Evolutionary conservation across 179 eudicot species (phyloP).

Genomic region (Spinacia oleracea): DNA sequence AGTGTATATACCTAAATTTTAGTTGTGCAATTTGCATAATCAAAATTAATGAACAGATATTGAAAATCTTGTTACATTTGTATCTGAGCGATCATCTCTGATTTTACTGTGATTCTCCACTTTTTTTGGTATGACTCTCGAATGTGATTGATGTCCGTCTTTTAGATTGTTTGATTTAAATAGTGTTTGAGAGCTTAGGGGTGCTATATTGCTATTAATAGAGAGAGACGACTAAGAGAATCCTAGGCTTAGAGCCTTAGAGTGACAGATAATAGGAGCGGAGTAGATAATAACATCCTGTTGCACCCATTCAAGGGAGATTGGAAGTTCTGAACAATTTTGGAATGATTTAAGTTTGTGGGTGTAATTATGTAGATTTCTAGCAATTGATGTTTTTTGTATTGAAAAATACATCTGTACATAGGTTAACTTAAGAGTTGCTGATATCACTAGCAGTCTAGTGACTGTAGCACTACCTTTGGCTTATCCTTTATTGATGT

Average conservation of each 20-base stretch:
- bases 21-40: not conserved
- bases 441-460: not conserved
- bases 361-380: not conserved
- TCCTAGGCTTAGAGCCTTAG: not conserved
- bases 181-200: not conserved
- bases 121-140: not conserved
- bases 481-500: not conserved
- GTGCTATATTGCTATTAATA: not conserved
- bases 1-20: not conserved
- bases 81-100: not conserved
- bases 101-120: not conserved
- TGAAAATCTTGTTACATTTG: not conserved
- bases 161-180: not conserved
- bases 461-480: conserved; percentile 3
- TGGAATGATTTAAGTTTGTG: not conserved
- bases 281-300: not conserved
- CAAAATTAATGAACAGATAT: not conserved
- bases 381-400: not conserved
- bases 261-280: not conserved
- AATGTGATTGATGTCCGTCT: not conserved
- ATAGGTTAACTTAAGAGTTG: not conserved
- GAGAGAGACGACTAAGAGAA: not conserved
- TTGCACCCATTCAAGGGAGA: not conserved
- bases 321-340: not conserved
- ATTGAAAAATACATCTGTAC: not conserved